A percentile compares a stretch with the other conserved stretches of the same genome.
Evolutionary conservation across 768 basidiomycete species (phyloP).

Genomic region (Naganishia kalamii): DNA sequence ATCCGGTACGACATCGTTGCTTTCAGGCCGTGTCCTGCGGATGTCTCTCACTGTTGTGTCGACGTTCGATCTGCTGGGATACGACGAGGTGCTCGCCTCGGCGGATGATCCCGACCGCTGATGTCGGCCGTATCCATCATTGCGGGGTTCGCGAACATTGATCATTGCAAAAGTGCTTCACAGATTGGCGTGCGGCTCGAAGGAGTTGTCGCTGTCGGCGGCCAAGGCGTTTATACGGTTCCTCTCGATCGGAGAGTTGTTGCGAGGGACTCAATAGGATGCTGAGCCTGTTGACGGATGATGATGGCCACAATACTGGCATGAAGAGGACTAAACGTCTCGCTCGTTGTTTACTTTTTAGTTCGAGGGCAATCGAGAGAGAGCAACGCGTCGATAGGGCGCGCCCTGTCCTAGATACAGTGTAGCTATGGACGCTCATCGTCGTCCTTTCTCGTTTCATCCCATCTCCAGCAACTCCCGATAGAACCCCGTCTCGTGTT

Average conservation of each 20-base stretch:
- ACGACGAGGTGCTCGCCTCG: not conserved
- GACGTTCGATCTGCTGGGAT: not conserved
- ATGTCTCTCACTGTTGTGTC: not conserved
- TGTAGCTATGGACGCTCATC: too few relatives aligned
- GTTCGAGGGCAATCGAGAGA: too few relatives aligned
- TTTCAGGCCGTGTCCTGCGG: not conserved
- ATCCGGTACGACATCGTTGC: not conserved
- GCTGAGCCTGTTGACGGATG: too few relatives aligned
- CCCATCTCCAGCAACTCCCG: too few relatives aligned
- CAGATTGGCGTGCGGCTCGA: not conserved
- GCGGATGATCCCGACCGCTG: not conserved
- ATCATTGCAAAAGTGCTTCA: not conserved
- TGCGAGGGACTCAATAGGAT: too few relatives aligned
- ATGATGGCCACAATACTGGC: too few relatives aligned
- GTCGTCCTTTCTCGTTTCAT: too few relatives aligned
- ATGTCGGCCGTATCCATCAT: constrained; percentile 2
- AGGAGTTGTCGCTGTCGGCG: not conserved
- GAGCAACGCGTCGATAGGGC: too few relatives aligned
- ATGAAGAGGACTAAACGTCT: too few relatives aligned
- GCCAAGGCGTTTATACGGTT: not conserved
- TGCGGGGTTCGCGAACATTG: not conserved
- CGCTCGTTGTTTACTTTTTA: too few relatives aligned
- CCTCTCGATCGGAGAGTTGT: not conserved
- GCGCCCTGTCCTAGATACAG: too few relatives aligned
- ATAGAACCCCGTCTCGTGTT: too few relatives aligned